Evolutionary conservation across 495 filamentous ascomycete genomes (phyloP).

Genomic region (Penicillium malachiteum): DNA sequence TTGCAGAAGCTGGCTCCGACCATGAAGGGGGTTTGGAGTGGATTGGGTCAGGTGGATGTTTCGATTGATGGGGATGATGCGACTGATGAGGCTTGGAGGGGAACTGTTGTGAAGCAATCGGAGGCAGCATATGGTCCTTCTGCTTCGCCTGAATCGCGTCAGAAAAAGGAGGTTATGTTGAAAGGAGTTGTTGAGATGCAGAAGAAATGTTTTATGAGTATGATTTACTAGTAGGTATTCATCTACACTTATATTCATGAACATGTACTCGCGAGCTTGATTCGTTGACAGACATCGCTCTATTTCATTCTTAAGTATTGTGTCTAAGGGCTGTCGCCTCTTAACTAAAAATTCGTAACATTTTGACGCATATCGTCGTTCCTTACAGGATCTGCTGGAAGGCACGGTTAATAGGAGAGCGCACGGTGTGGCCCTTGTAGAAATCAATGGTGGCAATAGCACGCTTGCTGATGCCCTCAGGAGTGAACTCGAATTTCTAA

Average conservation of each 20-base stretch:
- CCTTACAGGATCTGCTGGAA: constrained; percentile 51
- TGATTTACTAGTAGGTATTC: too few relatives aligned
- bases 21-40: constrained; percentile 55
- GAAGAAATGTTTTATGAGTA: constrained; percentile 6
- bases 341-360: constrained; percentile 29
- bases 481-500: constrained; percentile 98
- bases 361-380: constrained; percentile 22
- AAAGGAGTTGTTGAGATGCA: constrained; percentile 29
- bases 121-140: constrained; percentile 37
- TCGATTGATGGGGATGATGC: constrained; percentile 34
- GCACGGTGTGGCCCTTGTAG: constrained; percentile 89
- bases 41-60: constrained; percentile 41
- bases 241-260: too few relatives aligned
- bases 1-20: constrained; percentile 57
- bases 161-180: constrained; percentile 32
- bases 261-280: neutral
- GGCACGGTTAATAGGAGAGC: constrained; percentile 91
- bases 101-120: constrained; percentile 34
- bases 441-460: constrained; percentile 87
- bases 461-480: constrained; percentile 93
- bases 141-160: constrained; percentile 13
- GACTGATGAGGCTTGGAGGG: constrained; percentile 36
- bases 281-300: constrained; percentile 19
- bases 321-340: constrained; percentile 23
- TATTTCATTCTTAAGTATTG: constrained; percentile 29